phyloP scores from a whole-genome alignment of 768 basidiomycete species.

The Trametes cinnabarina region DNA sequence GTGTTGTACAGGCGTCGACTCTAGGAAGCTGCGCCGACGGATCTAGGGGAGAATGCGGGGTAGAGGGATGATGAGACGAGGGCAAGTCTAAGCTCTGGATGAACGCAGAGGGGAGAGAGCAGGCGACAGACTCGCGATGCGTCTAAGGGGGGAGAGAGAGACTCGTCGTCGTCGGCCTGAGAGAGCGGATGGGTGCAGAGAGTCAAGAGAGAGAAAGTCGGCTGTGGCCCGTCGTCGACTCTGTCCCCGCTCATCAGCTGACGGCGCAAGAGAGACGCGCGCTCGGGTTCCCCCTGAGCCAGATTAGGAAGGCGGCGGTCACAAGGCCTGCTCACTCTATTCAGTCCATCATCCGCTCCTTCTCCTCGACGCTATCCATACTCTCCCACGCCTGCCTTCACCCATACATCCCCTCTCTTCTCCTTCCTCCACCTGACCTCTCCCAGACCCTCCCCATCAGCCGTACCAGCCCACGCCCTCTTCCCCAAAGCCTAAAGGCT shows the following conservation, averaged over 20 bases:
- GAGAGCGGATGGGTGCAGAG: background rate
- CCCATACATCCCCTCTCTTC: background rate
- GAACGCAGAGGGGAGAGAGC: background rate
- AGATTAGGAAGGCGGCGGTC: conserved; percentile 16
- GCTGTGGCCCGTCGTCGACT: no score
- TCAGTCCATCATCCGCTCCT: conserved; percentile 9
- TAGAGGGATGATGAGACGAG: background rate
- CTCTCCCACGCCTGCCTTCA: background rate
- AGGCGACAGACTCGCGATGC: background rate
- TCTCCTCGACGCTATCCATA: background rate
- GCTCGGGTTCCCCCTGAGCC: conserved; percentile 23
- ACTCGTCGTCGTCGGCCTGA: background rate
- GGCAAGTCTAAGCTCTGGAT: conserved; percentile 2
- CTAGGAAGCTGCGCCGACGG: conserved; percentile 10
- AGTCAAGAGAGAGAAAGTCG: background rate
- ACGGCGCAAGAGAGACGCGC: conserved; percentile 20
- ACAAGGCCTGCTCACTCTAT: conserved; percentile 18
- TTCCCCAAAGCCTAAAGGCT: conserved; percentile 13
- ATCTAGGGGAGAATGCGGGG: conserved; percentile 18
- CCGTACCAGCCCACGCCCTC: conserved; percentile 19
- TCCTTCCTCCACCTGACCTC: conserved; percentile 8
- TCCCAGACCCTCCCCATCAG: conserved; percentile 3
- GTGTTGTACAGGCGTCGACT: conserved; percentile 19
- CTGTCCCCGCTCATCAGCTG: conserved; percentile 9
- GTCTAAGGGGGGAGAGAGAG: conserved; percentile 13